Base-by-base conservation (phyloP, 306 rosid species). In the Malus sieversii region DNA sequence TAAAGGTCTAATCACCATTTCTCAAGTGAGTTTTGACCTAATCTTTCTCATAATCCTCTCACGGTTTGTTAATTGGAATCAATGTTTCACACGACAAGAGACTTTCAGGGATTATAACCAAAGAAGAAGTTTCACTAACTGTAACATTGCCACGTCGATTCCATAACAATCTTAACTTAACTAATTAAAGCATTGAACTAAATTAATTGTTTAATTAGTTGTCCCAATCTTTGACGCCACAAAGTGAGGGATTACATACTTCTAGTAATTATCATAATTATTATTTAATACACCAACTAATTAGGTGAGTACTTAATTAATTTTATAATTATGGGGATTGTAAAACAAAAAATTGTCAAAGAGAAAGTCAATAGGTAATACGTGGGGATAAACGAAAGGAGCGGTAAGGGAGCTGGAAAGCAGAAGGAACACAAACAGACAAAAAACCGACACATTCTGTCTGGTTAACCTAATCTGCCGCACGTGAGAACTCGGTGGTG, bases 401-500 rank as follows among this genome's bases (percentile, higher is more conserved):
- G 72, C 73, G 52, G 65, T 48, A 35, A 33, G 27, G 44, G 73
- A 11, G 66, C 30, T 30, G 74, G 73, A 45, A 71, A 35, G 70
- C 70, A 66, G 18, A 42, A 60, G 1, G 46, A 59, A 25, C 42
- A 4, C 29, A 44, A 59, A 18, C 42, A 3, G 29, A 44, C 11
- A 18, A 48, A 72, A 46, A 65, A 16, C 75, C 10, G 77, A 81
- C 91, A 85, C 88, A 83, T 78, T 84, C 86, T 69, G 52, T 16
- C 70, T 75, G 72, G 70, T 72, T 60, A 72, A 62, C 51, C 40
- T 48, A 77, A 33, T 59, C 64, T 38, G 77, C 51, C 86, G 80
- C 96, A 90, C 96, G 94, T 88, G 94, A 86, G 92, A 90, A 75
- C 11, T 70, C 46, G 10, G 80, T 83, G 91, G 79, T 51, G 82